These are phyloP conservation scores for Coemansia sp. DNA, from an alignment of 192 early-diverging fungal species.

Conservation along the genomic window DNA sequence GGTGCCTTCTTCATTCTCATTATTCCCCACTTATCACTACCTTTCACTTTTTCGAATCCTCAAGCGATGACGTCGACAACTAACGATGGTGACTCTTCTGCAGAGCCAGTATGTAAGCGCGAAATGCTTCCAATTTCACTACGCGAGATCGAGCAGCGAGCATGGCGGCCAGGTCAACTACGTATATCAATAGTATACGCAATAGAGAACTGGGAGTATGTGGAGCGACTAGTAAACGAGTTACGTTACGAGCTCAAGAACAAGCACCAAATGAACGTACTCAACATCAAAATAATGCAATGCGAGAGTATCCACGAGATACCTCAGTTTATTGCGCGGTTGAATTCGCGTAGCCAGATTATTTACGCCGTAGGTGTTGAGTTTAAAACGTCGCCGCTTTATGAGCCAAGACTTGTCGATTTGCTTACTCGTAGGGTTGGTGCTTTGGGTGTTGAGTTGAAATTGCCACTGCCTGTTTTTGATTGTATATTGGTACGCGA, in stretches of 20 bases:
- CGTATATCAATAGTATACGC: conserved; percentile 39
- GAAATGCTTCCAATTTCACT: conserved; percentile 13
- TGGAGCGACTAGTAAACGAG: conserved; percentile 43
- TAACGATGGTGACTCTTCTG: neutral
- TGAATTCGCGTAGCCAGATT: conserved; percentile 39
- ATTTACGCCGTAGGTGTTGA: conserved; percentile 48
- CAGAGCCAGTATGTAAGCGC: neutral
- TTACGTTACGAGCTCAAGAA: conserved; percentile 48
- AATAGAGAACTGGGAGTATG: conserved; percentile 38
- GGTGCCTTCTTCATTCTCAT: no score
- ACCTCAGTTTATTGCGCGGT: conserved; percentile 24
- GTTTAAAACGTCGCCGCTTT: conserved; percentile 18
- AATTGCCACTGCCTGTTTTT: conserved; percentile 32
- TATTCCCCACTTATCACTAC: neutral
- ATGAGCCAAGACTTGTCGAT: conserved; percentile 33
- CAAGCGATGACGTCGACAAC: neutral
- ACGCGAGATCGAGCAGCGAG: conserved; percentile 29
- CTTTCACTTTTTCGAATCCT: neutral
- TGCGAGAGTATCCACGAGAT: conserved; percentile 44
- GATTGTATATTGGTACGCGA: conserved; percentile 49
- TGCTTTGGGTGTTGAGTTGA: neutral
- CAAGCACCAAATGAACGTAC: conserved; percentile 28
- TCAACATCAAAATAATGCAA: conserved; percentile 44
- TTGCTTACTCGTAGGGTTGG: conserved; percentile 21
- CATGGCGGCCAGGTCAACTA: conserved; percentile 16